Conservation (phyloP, 2,329 filamentous ascomycete species). For the Leptosphaerulina australis region DNA sequence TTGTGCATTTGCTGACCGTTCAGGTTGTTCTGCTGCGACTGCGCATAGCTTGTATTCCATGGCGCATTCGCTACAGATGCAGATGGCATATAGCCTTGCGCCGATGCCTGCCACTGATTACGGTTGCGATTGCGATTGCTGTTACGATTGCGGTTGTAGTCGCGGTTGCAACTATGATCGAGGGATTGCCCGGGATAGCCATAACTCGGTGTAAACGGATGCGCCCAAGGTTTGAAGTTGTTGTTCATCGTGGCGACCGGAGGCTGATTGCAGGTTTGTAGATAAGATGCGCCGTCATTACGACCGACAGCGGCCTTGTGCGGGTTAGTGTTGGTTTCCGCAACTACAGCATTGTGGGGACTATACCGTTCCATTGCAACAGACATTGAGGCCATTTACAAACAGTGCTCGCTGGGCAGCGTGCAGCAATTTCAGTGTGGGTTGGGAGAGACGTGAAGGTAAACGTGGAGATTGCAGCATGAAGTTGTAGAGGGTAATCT, state of each 20-base stretch:
- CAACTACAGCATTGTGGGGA: slow-evolving; percentile 31
- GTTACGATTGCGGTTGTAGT: too few relatives aligned
- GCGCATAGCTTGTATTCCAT: slow-evolving; percentile 9
- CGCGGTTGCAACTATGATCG: slow-evolving; percentile 18
- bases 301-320: slow-evolving; percentile 31
- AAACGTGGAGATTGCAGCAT: slow-evolving; percentile 15
- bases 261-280: slow-evolving; percentile 12
- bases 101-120: slow-evolving; percentile 4
- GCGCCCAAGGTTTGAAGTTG: slow-evolving; percentile 27
- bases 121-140: slow-evolving; percentile 17
- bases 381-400: slow-evolving; percentile 37
- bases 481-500: slow-evolving; percentile 4
- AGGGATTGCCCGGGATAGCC: slow-evolving; percentile 18
- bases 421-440: slow-evolving; percentile 2
- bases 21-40: slow-evolving; percentile 19
- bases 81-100: slow-evolving; percentile 11
- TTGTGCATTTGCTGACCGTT: slow-evolving; percentile 16
- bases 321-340: slow-evolving; percentile 35
- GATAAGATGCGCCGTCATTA: slow-evolving; percentile 23
- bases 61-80: slow-evolving; percentile 10
- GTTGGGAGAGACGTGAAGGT: slow-evolving; percentile 9
- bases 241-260: slow-evolving; percentile 31
- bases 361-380: slow-evolving; percentile 35
- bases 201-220: slow-evolving; percentile 26
- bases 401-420: slow-evolving; percentile 21